Evolutionary conservation across 148 eudicot genomes (phyloP), one percentile per base, ranked within the genome.

Genomic region (Limonium bicolor): DNA sequence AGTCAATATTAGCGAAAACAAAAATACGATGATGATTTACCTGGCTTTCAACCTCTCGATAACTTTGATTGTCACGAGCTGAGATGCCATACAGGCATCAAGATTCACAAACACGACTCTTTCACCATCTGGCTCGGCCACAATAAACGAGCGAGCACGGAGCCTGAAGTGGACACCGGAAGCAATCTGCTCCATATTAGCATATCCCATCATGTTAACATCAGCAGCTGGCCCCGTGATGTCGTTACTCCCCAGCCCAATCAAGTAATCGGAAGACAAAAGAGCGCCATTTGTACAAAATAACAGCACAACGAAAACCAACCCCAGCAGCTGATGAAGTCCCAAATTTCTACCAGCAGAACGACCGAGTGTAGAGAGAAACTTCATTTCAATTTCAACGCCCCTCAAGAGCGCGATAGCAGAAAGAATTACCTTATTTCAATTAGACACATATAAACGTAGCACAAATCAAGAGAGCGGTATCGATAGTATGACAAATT

Each of bases 31-130:
- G 15, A 24, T 30, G 6, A 48, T 17, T 30, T 69, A 90, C 99
- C 99, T 84, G 29, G 93, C 74, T 55, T 84, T 90, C 74, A 90
- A 64, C 56, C 93, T 81, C 71, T 90, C 95, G 25, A 90, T 68
- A 46, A 90, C 95, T 67, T 90, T 90, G 19, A 84, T 60, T 20
- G 80, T 84, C 53, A 90, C 99, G 19, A 90, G 70, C 46, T 90
- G 93, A 24, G 99, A 90, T 45, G 82, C 99, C 99, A 90, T 90
- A 58, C 99, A 90, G 63, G 99, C 99, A 78, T 90, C 99, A 23
- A 90, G 87, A 64, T 90, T 90, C 20, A 90, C 95, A 57, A 90
- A 90, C 27, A 67, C 66, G 23, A 78, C 76, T 19, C 85, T 77
- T 29, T 63, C 75, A 24, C 97, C 99, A 49, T 65, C 52, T 6